Percentiles rank a stretch among this genome's conserved stretches.
Conservation (phyloP, 1,284 basidiomycete species). For the Ustilago nuda region DNA sequence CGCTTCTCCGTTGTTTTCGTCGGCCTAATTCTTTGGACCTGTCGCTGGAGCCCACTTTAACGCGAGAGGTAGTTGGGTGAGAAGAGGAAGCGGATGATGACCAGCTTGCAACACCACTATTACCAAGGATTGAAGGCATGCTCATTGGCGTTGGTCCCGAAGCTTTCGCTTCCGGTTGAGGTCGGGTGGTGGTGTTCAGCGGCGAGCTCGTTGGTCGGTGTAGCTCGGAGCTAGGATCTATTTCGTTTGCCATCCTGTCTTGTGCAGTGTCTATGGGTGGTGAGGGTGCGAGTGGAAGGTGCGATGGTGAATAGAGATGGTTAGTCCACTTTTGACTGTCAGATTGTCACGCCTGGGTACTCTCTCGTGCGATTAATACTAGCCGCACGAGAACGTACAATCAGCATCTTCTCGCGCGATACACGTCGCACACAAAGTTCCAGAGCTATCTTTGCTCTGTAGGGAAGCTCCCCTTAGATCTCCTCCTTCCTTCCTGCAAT, state of each 20-base stretch:
- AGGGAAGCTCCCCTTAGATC: no score
- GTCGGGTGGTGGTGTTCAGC: background rate
- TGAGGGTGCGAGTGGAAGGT: background rate
- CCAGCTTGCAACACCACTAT: slow-evolving; percentile 13
- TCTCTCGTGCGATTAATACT: no score
- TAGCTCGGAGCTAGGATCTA: slow-evolving; percentile 16
- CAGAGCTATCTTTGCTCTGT: no score
- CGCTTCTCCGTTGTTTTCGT: slow-evolving; percentile 45
- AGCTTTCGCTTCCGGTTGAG: background rate
- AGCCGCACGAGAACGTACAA: no score
- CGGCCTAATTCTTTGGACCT: slow-evolving; percentile 24
- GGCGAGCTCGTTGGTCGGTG: slow-evolving; percentile 10
- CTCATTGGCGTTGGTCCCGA: slow-evolving; percentile 40
- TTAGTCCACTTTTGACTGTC: no score
- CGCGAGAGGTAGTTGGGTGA: slow-evolving; percentile 17
- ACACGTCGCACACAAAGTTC: no score
- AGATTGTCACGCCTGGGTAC: no score
- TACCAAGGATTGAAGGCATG: slow-evolving; percentile 50
- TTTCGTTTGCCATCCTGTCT: slow-evolving; percentile 14
- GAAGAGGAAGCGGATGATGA: slow-evolving; percentile 22
- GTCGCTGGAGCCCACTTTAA: background rate
- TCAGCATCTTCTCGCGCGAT: no score
- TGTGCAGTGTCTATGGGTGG: no score
- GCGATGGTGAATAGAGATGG: background rate
- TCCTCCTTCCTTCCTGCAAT: no score